phyloP scores from a whole-genome alignment of 2,329 filamentous ascomycete genomes.

The Stylonectria norvegica region DNA sequence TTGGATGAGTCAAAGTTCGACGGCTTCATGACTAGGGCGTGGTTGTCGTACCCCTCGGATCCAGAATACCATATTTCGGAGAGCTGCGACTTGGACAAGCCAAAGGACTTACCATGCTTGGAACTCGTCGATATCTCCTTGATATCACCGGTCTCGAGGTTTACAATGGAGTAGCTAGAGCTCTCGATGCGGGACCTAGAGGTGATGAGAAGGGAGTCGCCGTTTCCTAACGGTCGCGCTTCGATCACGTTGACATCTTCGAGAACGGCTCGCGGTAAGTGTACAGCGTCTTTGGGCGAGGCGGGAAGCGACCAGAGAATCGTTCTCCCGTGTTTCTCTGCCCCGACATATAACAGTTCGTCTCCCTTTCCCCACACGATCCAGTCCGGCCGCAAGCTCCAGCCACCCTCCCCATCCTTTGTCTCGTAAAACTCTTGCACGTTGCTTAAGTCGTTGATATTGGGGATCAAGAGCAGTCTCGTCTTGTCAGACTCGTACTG shows the following conservation, averaged over 20 bases:
- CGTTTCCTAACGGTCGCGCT: constrained; percentile 49
- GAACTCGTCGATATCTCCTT: constrained; percentile 60
- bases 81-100: constrained; percentile 60
- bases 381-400: constrained; percentile 57
- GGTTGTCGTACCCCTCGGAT: constrained; percentile 61
- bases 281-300: constrained; percentile 45
- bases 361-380: constrained; percentile 58
- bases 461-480: constrained; percentile 61
- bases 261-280: constrained; percentile 49
- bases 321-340: constrained; percentile 64
- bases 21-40: constrained; percentile 64
- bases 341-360: constrained; percentile 65
- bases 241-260: constrained; percentile 53
- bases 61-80: constrained; percentile 68
- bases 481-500: constrained; percentile 77
- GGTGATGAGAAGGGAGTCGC: constrained; percentile 57
- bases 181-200: constrained; percentile 70
- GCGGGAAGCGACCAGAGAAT: constrained; percentile 62
- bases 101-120: constrained; percentile 63
- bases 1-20: constrained; percentile 64
- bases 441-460: constrained; percentile 55
- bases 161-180: constrained; percentile 62
- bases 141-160: constrained; percentile 38
- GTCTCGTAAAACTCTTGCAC: constrained; percentile 62
- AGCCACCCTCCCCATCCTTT: constrained; percentile 58